Percentiles rank a stretch among this genome's conserved stretches.
Conservation (phyloP, 176 grass and related monocot genomes). For the Phoenix dactylifera region DNA sequence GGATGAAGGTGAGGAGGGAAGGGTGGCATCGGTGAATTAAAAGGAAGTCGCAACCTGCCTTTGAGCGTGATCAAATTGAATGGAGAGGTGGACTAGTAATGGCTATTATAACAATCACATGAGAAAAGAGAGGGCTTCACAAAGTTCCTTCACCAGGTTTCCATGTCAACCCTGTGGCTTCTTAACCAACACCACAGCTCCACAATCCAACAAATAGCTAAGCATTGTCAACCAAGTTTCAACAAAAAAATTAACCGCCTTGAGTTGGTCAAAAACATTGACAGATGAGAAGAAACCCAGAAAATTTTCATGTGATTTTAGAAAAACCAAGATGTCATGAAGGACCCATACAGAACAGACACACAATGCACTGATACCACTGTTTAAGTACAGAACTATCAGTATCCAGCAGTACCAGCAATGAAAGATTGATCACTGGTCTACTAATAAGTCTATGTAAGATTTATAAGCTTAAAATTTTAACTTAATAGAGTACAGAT, state of each 20-base stretch:
- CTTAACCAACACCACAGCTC: not conserved
- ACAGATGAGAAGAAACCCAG: no score
- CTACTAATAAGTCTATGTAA: not conserved
- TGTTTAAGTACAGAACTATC: no score
- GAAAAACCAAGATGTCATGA: no score
- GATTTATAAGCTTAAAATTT: not conserved
- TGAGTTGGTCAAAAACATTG: no score
- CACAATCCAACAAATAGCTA: slow-evolving; percentile 1
- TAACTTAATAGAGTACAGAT: no score
- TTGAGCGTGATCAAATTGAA: slow-evolving; percentile 49
- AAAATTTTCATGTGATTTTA: no score
- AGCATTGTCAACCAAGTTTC: not conserved
- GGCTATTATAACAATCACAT: slow-evolving; percentile 42
- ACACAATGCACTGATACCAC: no score
- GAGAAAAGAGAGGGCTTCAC: slow-evolving; percentile 18
- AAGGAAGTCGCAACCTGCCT: slow-evolving; percentile 19
- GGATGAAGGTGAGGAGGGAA: not conserved
- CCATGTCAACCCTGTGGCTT: not conserved
- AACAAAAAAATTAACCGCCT: no score
- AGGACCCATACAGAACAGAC: not conserved
- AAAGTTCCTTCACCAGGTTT: not conserved
- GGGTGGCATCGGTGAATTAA: slow-evolving; percentile 11
- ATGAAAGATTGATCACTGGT: not conserved
- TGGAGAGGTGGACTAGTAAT: slow-evolving; percentile 27
- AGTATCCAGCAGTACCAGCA: not conserved